Conservation (phyloP, 768 basidiomycete genomes). For the Pleurotus pulmonarius region DNA sequence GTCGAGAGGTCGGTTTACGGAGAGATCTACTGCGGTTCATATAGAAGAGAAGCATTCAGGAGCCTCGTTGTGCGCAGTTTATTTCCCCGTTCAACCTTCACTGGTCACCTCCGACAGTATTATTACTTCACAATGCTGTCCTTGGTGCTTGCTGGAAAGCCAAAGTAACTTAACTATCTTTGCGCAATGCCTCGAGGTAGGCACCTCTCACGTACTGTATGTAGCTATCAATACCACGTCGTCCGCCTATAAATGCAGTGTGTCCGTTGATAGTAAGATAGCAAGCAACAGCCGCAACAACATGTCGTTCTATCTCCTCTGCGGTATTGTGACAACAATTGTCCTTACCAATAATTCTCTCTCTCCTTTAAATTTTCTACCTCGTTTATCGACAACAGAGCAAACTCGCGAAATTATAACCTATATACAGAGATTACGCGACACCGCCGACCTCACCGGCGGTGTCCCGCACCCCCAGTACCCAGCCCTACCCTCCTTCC, state of each 20-base stretch:
- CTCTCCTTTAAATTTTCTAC: neutral
- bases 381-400: neutral
- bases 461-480: neutral
- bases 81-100: neutral
- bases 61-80: neutral
- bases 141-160: neutral
- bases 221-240: neutral
- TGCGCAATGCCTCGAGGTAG: neutral
- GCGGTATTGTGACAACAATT: neutral
- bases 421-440: neutral
- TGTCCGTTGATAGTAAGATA: neutral
- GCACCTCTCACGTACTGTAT: neutral
- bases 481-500: neutral
- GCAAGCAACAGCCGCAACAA: neutral
- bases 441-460: neutral
- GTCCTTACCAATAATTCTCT: neutral
- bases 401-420: neutral
- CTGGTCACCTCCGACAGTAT: neutral
- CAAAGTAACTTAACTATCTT: neutral
- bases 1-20: too few species aligned
- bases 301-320: neutral
- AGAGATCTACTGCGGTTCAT: neutral
- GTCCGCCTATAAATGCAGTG: neutral
- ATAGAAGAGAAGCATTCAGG: neutral
- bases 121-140: neutral